Conservation (phyloP, 225 moss, liverwort and hornwort genomes). For the Anthoceros angustus region DNA sequence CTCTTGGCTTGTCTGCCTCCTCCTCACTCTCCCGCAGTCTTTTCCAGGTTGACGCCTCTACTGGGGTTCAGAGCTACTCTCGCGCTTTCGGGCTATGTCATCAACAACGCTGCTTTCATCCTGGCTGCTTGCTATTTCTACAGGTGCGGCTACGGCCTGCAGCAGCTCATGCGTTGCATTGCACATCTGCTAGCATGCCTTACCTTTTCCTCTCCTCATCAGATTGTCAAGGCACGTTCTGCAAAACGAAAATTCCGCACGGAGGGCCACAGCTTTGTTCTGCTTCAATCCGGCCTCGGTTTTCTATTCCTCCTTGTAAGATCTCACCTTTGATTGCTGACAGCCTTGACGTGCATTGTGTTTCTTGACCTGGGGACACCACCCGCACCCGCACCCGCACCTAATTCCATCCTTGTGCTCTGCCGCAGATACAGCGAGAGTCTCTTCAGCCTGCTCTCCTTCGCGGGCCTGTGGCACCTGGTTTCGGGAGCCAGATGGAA, state of each 20-base stretch:
- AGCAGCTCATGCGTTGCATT: not conserved
- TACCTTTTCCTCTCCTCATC: not conserved
- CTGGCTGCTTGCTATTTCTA: slow-evolving; percentile 48
- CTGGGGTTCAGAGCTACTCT: slow-evolving; percentile 66
- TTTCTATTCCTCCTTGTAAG: slow-evolving; percentile 80
- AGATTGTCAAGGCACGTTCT: slow-evolving; percentile 47
- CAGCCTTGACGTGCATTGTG: slow-evolving; percentile 7
- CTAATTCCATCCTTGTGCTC: not conserved
- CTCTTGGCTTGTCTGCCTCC: not conserved
- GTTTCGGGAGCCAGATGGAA: slow-evolving; percentile 43
- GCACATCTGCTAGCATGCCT: not conserved
- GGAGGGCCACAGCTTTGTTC: slow-evolving; percentile 47
- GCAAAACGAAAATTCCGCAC: slow-evolving; percentile 47
- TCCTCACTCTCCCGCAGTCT: slow-evolving; percentile 24
- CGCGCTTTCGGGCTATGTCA: slow-evolving; percentile 49
- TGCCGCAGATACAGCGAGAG: slow-evolving; percentile 68
- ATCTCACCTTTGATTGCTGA: slow-evolving; percentile 6
- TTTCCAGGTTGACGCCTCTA: slow-evolving; percentile 29
- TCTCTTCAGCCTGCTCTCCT: slow-evolving; percentile 62
- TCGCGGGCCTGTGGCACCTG: slow-evolving; percentile 63
- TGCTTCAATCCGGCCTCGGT: slow-evolving; percentile 89
- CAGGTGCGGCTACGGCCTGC: slow-evolving; percentile 4
- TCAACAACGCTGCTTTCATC: slow-evolving; percentile 63
- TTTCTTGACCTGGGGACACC: not conserved
- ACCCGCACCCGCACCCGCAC: not conserved